These are phyloP conservation scores for Eucalyptus sp. DNA, from an alignment of 345 rosid species.

Conservation along the genomic window DNA sequence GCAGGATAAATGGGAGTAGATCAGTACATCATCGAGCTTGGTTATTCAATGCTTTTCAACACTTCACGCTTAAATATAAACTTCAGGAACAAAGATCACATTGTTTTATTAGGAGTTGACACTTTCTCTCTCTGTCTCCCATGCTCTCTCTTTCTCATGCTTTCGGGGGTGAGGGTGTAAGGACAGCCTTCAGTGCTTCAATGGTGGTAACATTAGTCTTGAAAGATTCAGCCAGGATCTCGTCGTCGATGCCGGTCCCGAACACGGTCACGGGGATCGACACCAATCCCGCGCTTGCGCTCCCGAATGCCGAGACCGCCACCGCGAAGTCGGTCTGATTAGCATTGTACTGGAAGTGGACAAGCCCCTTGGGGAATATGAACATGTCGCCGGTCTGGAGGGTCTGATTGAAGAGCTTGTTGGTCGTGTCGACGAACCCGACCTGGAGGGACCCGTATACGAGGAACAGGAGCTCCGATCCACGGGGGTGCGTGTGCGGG, in stretches of 20 bases:
- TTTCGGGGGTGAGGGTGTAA: not conserved
- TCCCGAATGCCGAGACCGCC: slow-evolving; percentile 9
- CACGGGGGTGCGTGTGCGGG: slow-evolving; percentile 12
- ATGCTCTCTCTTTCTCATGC: not conserved
- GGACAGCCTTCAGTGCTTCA: not conserved
- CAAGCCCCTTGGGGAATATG: slow-evolving; percentile 10
- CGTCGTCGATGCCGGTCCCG: slow-evolving; percentile 1
- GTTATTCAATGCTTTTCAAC: not conserved
- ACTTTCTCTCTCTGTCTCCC: not conserved
- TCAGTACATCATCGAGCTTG: not conserved
- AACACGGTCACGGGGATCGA: slow-evolving; percentile 1
- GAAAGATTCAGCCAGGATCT: slow-evolving; percentile 8
- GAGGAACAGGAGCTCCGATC: slow-evolving; percentile 6
- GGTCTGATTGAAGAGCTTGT: slow-evolving; percentile 5
- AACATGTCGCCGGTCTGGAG: slow-evolving; percentile 6
- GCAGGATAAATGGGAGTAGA: not conserved
- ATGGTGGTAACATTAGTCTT: not conserved
- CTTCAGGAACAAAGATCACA: not conserved
- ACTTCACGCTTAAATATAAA: not conserved
- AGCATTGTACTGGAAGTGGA: slow-evolving; percentile 9
- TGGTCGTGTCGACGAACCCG: slow-evolving; percentile 10
- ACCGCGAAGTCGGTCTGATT: not conserved
- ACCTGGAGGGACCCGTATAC: slow-evolving; percentile 1
- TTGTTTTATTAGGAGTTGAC: not conserved
- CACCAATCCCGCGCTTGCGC: slow-evolving; percentile 8